Evolutionary conservation across 73 alveolate species (phyloP), one percentile per base, ranked within the genome.

Genomic region (Stentor roeselii): DNA sequence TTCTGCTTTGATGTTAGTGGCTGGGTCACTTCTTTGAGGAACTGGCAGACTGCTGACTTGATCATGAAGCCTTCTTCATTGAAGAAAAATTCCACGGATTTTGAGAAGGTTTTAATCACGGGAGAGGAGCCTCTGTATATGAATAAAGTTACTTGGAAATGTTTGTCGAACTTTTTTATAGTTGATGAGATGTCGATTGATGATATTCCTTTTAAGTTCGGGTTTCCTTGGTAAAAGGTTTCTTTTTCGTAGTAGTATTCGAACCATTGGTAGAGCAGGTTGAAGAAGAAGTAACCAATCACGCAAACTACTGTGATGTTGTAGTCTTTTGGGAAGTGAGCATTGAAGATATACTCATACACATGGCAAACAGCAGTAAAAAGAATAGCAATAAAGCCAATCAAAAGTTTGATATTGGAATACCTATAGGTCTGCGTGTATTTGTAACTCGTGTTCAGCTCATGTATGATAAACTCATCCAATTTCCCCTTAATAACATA

Each of bases 301-400:
- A 67, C 80, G 37, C 80, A 67, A 21, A 67, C 2, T 21, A 34
- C 2, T 1, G 80, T 67, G 11, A 67, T 67, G 27, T 32, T 21
- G 41, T 67, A 67, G 41, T 67, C 80, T 67, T 67, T 67, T 21
- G 80, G 80, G 42, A 67, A 67, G 34, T 67, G 80, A 2, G 80
- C 80, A 2, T 67, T 2, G 80, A 1, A 67, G 37, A 67, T 32
- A 2, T 67, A 67, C 34, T 67, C 80, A 67, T 67, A 67, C 21
- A 32, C 80, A 32, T 67, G 80, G n/a, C 42, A 36, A 67, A 67
- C 34, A 21, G 37, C 34, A 27, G 80, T 67, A 34, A 67, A 67
- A 34, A 67, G 37, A 30, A 67, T 34, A 0, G 80, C 80, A 67
- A 67, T 67, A 0, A 2, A 34, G 27, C 80, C 80, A 27, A 67